Evolutionary conservation across 2,329 filamentous ascomycete genomes (phyloP).

Genomic region (Fragosphaeria purpurea): DNA sequence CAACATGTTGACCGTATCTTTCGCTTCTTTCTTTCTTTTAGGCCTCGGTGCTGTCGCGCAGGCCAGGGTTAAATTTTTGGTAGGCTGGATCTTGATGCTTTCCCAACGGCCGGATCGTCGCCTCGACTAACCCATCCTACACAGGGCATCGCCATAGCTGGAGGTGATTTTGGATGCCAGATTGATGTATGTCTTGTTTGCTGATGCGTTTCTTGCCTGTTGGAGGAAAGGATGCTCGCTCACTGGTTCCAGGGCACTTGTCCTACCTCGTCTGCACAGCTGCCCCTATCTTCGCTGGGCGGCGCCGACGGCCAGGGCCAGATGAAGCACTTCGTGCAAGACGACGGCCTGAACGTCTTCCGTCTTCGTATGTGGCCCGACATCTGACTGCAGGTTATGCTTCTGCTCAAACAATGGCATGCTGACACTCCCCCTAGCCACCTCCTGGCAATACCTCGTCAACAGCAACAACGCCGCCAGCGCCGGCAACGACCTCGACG

Average conservation of each 20-base stretch:
- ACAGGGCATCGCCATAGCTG: slow-evolving; percentile 26
- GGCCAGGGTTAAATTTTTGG: background rate
- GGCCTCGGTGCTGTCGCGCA: background rate
- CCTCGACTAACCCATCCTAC: background rate
- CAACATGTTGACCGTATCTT: background rate
- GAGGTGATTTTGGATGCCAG: slow-evolving; percentile 37
- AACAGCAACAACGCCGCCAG: slow-evolving; percentile 33
- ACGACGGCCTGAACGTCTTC: slow-evolving; percentile 45
- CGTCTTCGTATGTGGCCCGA: slow-evolving; percentile 29
- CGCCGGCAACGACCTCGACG: slow-evolving; percentile 32
- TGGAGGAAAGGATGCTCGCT: background rate
- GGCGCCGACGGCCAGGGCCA: slow-evolving; percentile 30
- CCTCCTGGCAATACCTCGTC: slow-evolving; percentile 43
- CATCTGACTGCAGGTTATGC: background rate
- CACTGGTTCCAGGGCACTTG: slow-evolving; percentile 22
- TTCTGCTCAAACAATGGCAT: background rate
- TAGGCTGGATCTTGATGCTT: background rate
- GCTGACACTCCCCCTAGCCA: slow-evolving; percentile 18
- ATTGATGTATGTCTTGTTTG: slow-evolving; percentile 20
- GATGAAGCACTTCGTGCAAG: slow-evolving; percentile 46
- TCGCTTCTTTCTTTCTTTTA: slow-evolving; percentile 1
- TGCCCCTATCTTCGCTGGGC: slow-evolving; percentile 21
- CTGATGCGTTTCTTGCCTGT: no score
- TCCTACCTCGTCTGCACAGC: slow-evolving; percentile 18
- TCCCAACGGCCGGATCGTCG: no score